Percentiles rank a stretch among this genome's conserved stretches.
Evolutionary conservation across 495 filamentous ascomycete species (phyloP).

Genomic region (Rhypophila decipiens): DNA sequence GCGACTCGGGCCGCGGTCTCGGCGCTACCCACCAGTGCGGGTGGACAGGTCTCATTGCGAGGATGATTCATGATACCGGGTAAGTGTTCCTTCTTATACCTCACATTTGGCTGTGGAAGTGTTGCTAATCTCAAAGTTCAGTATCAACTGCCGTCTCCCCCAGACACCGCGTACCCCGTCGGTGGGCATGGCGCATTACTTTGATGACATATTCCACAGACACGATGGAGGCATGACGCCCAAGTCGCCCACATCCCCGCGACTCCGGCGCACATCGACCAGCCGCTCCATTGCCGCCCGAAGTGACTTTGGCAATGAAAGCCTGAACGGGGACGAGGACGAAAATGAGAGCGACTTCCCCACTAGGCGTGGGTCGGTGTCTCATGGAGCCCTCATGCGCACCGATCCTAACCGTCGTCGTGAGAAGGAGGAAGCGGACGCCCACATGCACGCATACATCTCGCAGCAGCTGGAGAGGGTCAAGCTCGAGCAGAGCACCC

Average conservation of each 20-base stretch:
- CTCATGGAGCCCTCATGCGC: conserved; percentile 15
- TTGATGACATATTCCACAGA: conserved; percentile 80
- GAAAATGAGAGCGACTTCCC: conserved; percentile 21
- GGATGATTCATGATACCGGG: conserved; percentile 96
- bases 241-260: conserved; percentile 34
- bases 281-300: conserved; percentile 76
- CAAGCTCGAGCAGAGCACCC: conserved; percentile 26
- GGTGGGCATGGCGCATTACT: conserved; percentile 81
- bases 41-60: conserved; percentile 94
- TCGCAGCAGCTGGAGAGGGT: conserved; percentile 62
- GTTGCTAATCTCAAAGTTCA: conserved; percentile 20
- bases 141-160: conserved; percentile 83
- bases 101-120: conserved; percentile 6
- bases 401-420: conserved; percentile 31
- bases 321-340: conserved; percentile 21
- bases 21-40: conserved; percentile 94
- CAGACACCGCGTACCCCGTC: conserved; percentile 86
- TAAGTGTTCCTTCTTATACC: conserved; percentile 36
- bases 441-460: conserved; percentile 65
- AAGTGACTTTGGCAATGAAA: conserved; percentile 64
- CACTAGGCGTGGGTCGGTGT: conserved; percentile 25
- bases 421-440: conserved; percentile 49
- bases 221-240: conserved; percentile 24
- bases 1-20: conserved; percentile 79
- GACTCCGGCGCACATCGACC: conserved; percentile 74